Percentiles rank a stretch among this genome's conserved stretches.
Conservation (phyloP, 352 stramenopile genomes). For the Pythium sp. region DNA sequence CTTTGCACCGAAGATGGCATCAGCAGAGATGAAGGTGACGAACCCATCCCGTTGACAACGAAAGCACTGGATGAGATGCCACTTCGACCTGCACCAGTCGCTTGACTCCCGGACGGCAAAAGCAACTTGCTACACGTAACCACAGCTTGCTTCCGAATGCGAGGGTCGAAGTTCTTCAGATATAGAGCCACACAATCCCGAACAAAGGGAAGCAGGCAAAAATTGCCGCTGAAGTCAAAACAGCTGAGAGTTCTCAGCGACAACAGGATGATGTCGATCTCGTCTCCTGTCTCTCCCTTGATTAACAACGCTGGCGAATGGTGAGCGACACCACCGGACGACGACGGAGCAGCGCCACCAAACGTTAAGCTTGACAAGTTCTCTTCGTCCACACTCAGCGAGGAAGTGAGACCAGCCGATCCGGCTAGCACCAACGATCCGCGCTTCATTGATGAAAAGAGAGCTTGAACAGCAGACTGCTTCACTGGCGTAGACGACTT, state of each 20-base stretch:
- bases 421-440: constrained; percentile 35
- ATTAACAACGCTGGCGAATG: constrained; percentile 37
- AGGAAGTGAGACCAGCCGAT: constrained; percentile 22
- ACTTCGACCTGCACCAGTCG: constrained; percentile 17
- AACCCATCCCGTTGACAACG: constrained; percentile 2
- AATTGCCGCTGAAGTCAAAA: constrained; percentile 91
- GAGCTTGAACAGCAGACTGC: constrained; percentile 58
- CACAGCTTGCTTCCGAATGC: constrained; percentile 90
- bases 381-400: constrained; percentile 30
- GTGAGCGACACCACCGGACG: constrained; percentile 5
- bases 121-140: constrained; percentile 80
- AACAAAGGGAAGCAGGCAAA: constrained; percentile 95
- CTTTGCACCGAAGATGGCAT: constrained; percentile 10
- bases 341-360: constrained; percentile 2
- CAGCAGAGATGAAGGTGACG: constrained; percentile 6
- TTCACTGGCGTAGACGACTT: constrained; percentile 32
- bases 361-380: constrained; percentile 14
- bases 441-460: constrained; percentile 76
- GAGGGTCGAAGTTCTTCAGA: constrained; percentile 85
- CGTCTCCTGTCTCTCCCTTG: constrained; percentile 75
- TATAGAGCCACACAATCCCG: constrained; percentile 93
- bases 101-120: constrained; percentile 39
- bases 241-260: constrained; percentile 92
- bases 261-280: constrained; percentile 83
- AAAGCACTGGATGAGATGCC: constrained; percentile 18